Evolutionary conservation across 148 eudicot species (phyloP), one percentile per base, ranked within the genome.

Genomic region (Hydrangea macrophylla): DNA sequence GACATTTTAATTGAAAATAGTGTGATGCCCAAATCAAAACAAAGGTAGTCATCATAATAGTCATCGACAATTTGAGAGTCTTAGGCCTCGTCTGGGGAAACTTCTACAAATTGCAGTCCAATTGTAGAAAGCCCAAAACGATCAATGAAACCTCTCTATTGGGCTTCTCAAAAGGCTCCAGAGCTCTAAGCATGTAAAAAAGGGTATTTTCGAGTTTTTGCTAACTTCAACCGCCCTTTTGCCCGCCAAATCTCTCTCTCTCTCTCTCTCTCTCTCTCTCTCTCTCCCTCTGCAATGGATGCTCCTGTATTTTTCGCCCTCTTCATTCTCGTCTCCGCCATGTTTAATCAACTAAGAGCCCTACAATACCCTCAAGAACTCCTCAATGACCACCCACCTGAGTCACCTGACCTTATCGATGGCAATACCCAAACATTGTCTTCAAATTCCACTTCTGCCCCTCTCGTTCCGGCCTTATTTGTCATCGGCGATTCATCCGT

Each of bases 401-500:
- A 23, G 50, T 50, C 15, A 67, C 33, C 48, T 3, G 8, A 25
- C 60, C 33, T 54, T 15, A 54, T 25, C 20, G 12, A 5, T 3
- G 42, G 2, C 58, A 32, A 7, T 2, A 65, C 42, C 10, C 40
- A 68, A 28, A 25, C 63, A 28, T 17, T 69, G 58, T 71, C 62
- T 18, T 24, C 50, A 80, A 9, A 53, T 76, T 0, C 18, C 55
- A 48, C 59, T 31, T 37, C 78, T 20, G 6, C 78, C 50, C 66
- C 80, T 53, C 57, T 62, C 0, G 95, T 75, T 24, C 89, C 98
- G 2, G 96, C 91, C 1, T 68, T 94, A 5, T 94, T 94, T 61
- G 85, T 94, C 0, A 72, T 94, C 8, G 98, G 98, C 5, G 97
- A 94, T 65, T 94, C 98, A 1, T 81, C 97, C 2, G 98, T 88